phyloP scores from a whole-genome alignment of 495 filamentous ascomycete genomes.

The Podospora anserina region DNA sequence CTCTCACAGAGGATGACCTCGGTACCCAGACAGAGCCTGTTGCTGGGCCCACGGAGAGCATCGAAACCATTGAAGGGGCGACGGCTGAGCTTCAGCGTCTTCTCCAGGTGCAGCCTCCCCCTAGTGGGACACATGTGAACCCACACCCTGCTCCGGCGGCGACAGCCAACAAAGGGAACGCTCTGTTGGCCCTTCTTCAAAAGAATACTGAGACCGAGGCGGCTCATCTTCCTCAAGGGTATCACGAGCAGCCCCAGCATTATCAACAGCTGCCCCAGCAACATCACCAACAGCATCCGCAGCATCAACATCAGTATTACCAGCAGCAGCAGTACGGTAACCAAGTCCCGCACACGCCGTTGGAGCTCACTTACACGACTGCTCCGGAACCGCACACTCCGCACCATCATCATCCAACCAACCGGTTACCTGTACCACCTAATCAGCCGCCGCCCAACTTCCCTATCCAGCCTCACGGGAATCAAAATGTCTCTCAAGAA shows the following conservation, averaged over 20 bases:
- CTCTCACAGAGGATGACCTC: slow-evolving; percentile 43
- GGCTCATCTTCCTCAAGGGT: slow-evolving; percentile 18
- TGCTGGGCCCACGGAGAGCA: slow-evolving; percentile 19
- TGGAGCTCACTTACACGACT: slow-evolving; percentile 40
- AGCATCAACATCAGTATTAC: slow-evolving; percentile 4
- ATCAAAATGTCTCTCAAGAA: slow-evolving; percentile 15
- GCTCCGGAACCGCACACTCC: slow-evolving; percentile 39
- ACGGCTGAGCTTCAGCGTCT: slow-evolving; percentile 61
- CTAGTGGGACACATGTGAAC: slow-evolving; percentile 33
- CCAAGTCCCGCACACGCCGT: slow-evolving; percentile 37
- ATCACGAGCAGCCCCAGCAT: slow-evolving; percentile 6
- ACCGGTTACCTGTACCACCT: slow-evolving; percentile 31
- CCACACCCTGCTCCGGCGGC: slow-evolving; percentile 30
- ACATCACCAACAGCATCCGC: not conserved
- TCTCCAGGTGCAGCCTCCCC: slow-evolving; percentile 57
- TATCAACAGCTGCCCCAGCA: slow-evolving; percentile 8
- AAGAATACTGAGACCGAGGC: slow-evolving; percentile 20
- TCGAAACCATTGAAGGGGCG: slow-evolving; percentile 53
- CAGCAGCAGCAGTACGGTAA: slow-evolving; percentile 5
- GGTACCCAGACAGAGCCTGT: slow-evolving; percentile 29
- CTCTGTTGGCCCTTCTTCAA: slow-evolving; percentile 36
- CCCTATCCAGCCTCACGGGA: slow-evolving; percentile 33
- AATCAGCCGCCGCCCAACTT: slow-evolving; percentile 47
- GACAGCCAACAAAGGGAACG: slow-evolving; percentile 33
- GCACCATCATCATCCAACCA: slow-evolving; percentile 41